Conservation (phyloP, 441 rosid species). For the Sinapis alba region DNA sequence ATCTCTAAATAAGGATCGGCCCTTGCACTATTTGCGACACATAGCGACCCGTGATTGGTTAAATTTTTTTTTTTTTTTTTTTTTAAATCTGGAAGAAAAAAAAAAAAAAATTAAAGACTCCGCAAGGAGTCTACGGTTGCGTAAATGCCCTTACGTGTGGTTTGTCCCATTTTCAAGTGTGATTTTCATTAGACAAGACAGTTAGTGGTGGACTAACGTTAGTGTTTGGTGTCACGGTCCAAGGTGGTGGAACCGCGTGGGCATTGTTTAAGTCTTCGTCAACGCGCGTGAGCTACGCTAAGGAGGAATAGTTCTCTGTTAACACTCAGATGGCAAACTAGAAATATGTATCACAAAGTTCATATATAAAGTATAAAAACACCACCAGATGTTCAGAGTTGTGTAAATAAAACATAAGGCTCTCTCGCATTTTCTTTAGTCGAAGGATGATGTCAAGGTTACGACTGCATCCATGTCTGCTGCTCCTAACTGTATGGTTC, state of each 20-base stretch:
- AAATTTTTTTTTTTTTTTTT: too few relatives aligned
- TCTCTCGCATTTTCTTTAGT: not conserved
- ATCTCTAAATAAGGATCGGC: too few relatives aligned
- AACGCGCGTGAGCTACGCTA: not conserved
- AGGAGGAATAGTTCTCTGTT: not conserved
- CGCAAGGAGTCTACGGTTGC: too few relatives aligned
- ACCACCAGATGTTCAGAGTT: too few relatives aligned
- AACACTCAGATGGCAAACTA: not conserved
- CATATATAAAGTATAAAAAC: too few relatives aligned
- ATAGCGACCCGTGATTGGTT: too few relatives aligned
- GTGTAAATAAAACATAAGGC: not conserved
- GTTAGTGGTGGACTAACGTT: not conserved
- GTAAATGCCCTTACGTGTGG: too few relatives aligned
- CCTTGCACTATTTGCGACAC: too few relatives aligned
- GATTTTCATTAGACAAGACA: not conserved
- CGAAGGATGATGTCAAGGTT: slow-evolving; percentile 8
- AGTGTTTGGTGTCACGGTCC: slow-evolving; percentile 7
- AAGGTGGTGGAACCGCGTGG: slow-evolving; percentile 1
- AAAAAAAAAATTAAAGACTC: too few relatives aligned
- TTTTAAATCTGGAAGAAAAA: too few relatives aligned
- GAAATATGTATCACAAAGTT: not conserved
- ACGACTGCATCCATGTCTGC: slow-evolving; percentile 7
- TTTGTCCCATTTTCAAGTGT: not conserved
- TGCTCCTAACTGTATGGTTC: slow-evolving; percentile 24
- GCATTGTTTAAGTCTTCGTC: slow-evolving; percentile 3